Evolutionary conservation across 225 moss, liverwort and hornwort genomes (phyloP).

Genomic region (Sphagnum tenellum): DNA sequence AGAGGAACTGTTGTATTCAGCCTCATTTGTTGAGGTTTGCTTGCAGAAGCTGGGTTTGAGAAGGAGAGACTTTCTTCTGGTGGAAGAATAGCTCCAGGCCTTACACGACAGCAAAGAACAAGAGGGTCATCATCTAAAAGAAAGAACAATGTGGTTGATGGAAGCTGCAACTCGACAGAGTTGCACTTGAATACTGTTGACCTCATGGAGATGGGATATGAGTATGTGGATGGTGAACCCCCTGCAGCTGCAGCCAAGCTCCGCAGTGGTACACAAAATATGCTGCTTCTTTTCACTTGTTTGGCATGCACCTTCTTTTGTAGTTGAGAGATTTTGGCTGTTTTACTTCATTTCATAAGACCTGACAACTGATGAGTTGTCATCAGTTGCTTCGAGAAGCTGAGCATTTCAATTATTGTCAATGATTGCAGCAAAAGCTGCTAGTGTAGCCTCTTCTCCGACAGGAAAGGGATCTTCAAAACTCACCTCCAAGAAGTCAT

Average conservation of each 20-base stretch:
- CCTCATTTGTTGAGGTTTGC: background rate
- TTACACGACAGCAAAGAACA: conserved; percentile 72
- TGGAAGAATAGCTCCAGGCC: conserved; percentile 22
- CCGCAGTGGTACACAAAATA: conserved; percentile 52
- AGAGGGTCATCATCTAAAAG: conserved; percentile 65
- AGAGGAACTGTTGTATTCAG: background rate
- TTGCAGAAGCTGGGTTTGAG: conserved; percentile 25
- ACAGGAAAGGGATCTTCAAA: conserved; percentile 36
- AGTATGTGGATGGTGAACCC: conserved; percentile 67
- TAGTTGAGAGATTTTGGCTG: too few relatives aligned
- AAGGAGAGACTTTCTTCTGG: conserved; percentile 63
- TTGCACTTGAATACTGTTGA: conserved; percentile 43
- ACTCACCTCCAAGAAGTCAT: conserved; percentile 27
- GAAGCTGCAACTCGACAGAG: conserved; percentile 12
- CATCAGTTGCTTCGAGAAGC: background rate
- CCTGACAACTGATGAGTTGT: too few relatives aligned
- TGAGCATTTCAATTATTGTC: background rate
- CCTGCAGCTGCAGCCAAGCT: conserved; percentile 87
- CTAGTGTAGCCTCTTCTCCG: conserved; percentile 90
- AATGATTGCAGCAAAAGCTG: conserved; percentile 63
- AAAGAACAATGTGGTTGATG: conserved; percentile 42
- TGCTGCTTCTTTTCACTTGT: background rate
- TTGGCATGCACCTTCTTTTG: too few relatives aligned
- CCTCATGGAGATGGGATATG: conserved; percentile 34
- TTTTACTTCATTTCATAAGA: too few relatives aligned